Percentiles rank a stretch among this genome's conserved stretches.
These are phyloP conservation scores for Malbranchea zuffiana DNA, from an alignment of 2,329 filamentous ascomycete species.

Conservation along the genomic window DNA sequence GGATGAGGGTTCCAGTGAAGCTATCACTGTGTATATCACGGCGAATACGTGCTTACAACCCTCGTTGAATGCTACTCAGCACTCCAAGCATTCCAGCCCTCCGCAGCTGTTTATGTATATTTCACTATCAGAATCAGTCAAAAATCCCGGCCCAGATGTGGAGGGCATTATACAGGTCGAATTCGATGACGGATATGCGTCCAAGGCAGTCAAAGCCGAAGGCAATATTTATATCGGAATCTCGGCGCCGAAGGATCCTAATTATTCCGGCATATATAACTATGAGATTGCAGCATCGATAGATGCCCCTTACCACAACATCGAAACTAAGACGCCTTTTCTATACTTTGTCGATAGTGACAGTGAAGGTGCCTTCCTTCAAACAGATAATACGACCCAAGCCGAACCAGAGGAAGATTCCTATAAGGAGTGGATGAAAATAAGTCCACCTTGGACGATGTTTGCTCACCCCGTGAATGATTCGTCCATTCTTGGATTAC, in stretches of 20 bases:
- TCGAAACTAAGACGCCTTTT: slow-evolving; percentile 42
- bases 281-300: slow-evolving; percentile 74
- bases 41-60: slow-evolving; percentile 81
- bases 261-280: slow-evolving; percentile 58
- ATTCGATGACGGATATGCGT: slow-evolving; percentile 60
- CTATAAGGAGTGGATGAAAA: slow-evolving; percentile 45
- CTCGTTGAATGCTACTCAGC: slow-evolving; percentile 39
- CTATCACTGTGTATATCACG: slow-evolving; percentile 60
- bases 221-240: slow-evolving; percentile 67
- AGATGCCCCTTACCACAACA: slow-evolving; percentile 62
- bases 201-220: slow-evolving; percentile 48
- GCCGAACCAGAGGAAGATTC: slow-evolving; percentile 37
- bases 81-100: slow-evolving; percentile 36
- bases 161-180: slow-evolving; percentile 33
- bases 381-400: slow-evolving; percentile 60
- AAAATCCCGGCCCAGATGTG: slow-evolving; percentile 53
- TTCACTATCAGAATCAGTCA: slow-evolving; percentile 54
- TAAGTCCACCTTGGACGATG: slow-evolving; percentile 56
- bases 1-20: slow-evolving; percentile 20
- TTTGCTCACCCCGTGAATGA: slow-evolving; percentile 58
- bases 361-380: slow-evolving; percentile 62
- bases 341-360: slow-evolving; percentile 80
- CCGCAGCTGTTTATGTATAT: slow-evolving; percentile 71
- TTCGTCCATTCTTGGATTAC: slow-evolving; percentile 53
- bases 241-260: slow-evolving; percentile 54